Percentiles rank a stretch among this genome's conserved stretches.
phyloP scores from a whole-genome alignment of 805 yeast species.

The Cyberlindnera meyerae region DNA sequence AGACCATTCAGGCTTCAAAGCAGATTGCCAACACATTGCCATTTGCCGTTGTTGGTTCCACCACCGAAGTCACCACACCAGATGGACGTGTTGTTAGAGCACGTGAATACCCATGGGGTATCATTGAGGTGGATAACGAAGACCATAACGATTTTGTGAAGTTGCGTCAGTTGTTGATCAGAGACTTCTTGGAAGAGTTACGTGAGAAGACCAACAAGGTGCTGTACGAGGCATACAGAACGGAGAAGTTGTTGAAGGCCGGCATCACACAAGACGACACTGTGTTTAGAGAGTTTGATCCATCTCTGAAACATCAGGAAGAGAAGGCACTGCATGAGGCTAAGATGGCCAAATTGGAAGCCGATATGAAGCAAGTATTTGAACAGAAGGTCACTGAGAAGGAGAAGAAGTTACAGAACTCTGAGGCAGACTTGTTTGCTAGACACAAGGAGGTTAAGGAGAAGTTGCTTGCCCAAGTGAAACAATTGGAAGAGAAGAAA shows the following conservation, averaged over 20 bases:
- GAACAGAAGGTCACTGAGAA: conserved; percentile 94
- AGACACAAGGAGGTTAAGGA: conserved; percentile 98
- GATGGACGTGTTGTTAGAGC: conserved; percentile 87
- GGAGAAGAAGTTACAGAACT: conserved; percentile 94
- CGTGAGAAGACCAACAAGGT: conserved; percentile 74
- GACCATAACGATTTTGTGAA: conserved; percentile 88
- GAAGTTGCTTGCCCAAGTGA: conserved; percentile 80
- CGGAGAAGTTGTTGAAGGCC: conserved; percentile 69
- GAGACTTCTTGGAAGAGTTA: conserved; percentile 90
- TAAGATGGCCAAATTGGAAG: conserved; percentile 87
- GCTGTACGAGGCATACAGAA: conserved; percentile 85
- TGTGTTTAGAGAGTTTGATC: conserved; percentile 95
- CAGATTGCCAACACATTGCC: conserved; percentile 73
- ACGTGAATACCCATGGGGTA: conserved; percentile 95
- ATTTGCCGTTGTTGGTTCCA: conserved; percentile 92
- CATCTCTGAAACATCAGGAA: conserved; percentile 86
- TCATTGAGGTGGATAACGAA: conserved; percentile 91
- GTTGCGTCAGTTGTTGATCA: conserved; percentile 81
- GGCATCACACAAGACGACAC: conserved; percentile 90
- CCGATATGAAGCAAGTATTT: conserved; percentile 94
- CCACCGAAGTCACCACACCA: conserved; percentile 55
- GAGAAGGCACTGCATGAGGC: conserved; percentile 92
- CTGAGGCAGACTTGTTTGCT: conserved; percentile 92
- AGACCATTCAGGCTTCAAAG: conserved; percentile 58
- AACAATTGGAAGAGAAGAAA: conserved; percentile 87